Base-by-base conservation (phyloP, 768 basidiomycete genomes). In the Kockovaella imperatae region DNA sequence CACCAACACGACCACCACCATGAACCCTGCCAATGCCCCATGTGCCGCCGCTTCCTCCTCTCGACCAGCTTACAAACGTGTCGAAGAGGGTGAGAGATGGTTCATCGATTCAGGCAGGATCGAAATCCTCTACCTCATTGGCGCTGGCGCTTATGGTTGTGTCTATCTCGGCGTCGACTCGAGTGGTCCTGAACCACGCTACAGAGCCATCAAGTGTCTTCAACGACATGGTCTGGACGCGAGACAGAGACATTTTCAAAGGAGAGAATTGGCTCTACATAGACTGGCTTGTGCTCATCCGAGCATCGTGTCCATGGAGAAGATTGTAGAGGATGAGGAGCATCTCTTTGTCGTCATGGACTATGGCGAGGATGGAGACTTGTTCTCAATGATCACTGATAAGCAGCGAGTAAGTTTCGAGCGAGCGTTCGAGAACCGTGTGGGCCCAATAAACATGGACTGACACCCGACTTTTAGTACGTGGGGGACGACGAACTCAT, bases 81-180 rank as follows among this genome's bases (percentile, higher is more conserved):
- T n/a, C n/a, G n/a, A n/a, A n/a, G n/a, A n/a, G n/a, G n/a, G n/a
- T n/a, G n/a, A n/a, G n/a, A n/a, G n/a, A n/a, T n/a, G 53, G 24
- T 51, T 80, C 68, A 87, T 97, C 75, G 87, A 93, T 77, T 76
- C 79, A 49, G 83, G 81, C 21, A 43, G 80, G 41, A 80, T 96
- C 50, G 79, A 89, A 71, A 82, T 97, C 52, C 79, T 85, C 59
- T 81, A 85, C 61, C 78, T 91, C 54, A 80, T 97, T 42, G 93
- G 93, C 29, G 80, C 85, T 28, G 93, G 93, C 11, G 91, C 91
- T 20, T 97, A 95, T 67, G 93, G 93, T 46, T 83, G 90, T 59
- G 93, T 96, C 10, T 95, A 93, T 71, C 84, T 85, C 45, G 93
- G 85, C 18, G 74, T 85, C 52, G 84, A 84, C 64, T 64, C 70